phyloP scores from a whole-genome alignment of 2,329 filamentous ascomycete genomes.

The Paraphoma chrysanthemicola region DNA sequence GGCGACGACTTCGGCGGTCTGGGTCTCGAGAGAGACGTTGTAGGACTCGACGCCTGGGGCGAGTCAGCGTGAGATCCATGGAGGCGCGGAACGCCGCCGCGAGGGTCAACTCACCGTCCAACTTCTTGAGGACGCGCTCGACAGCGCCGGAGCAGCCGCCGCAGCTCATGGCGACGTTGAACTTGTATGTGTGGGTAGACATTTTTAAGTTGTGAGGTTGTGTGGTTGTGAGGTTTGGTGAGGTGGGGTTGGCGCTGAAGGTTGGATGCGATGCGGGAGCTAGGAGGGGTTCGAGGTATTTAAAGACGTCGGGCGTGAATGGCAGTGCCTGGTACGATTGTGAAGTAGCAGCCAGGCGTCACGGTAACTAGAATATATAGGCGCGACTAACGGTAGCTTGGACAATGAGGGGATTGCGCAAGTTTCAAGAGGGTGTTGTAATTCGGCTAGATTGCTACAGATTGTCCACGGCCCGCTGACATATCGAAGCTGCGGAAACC shows the following conservation, averaged over 20 bases:
- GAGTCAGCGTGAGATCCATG: conserved; percentile 13
- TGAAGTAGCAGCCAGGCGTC: conserved; percentile 7
- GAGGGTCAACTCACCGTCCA: conserved; percentile 71
- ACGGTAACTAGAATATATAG: conserved; percentile 21
- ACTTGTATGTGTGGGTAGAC: conserved; percentile 84
- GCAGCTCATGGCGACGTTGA: conserved; percentile 93
- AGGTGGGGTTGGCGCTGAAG: conserved; percentile 7
- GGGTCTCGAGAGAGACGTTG: conserved; percentile 85
- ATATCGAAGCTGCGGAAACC: conserved; percentile 25
- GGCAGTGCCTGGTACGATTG: conserved; percentile 1
- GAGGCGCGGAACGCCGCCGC: conserved; percentile 4
- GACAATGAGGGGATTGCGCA: conserved; percentile 30
- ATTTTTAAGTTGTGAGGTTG: conserved; percentile 55
- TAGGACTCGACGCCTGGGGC: conserved; percentile 79
- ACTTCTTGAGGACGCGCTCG: conserved; percentile 88
- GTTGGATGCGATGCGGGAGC: conserved; percentile 1
- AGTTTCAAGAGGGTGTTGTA: conserved; percentile 44
- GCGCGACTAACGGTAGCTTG: conserved; percentile 5
- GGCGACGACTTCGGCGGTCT: conserved; percentile 80
- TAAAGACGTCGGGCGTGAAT: conserved; percentile 1
- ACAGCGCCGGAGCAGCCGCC: conserved; percentile 95
- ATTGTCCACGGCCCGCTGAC: conserved; percentile 39
- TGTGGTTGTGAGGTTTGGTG: conserved; percentile 1
- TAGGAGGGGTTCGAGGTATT: not conserved
- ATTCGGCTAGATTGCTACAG: conserved; percentile 41